These are phyloP conservation scores for Plasmodium adleri DNA, from an alignment of 169 alveolate species.

Conservation along the genomic window DNA sequence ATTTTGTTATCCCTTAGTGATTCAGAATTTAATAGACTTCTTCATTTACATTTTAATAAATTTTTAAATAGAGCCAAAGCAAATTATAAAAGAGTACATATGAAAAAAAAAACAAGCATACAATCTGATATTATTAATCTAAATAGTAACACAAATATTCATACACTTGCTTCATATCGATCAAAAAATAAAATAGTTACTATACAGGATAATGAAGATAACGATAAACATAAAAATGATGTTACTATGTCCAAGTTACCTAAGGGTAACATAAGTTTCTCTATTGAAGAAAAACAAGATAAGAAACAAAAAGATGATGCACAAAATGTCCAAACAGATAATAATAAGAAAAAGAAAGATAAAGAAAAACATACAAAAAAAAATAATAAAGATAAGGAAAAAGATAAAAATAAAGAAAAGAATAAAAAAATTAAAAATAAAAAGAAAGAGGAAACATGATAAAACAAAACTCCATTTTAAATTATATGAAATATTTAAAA, in stretches of 20 bases:
- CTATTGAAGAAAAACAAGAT: neutral
- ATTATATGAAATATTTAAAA: no score
- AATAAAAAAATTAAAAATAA: conserved; percentile 9
- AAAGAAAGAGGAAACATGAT: conserved; percentile 4
- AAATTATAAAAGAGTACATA: conserved; percentile 53
- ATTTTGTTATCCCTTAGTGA: conserved; percentile 32
- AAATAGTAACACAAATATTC: conserved; percentile 14
- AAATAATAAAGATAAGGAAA: neutral
- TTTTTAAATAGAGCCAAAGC: conserved; percentile 75
- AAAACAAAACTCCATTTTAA: conserved; percentile 1
- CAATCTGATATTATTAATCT: neutral
- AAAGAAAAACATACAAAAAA: neutral
- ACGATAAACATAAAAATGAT: neutral
- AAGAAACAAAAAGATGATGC: neutral
- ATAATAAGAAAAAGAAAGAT: neutral
- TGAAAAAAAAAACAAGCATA: neutral
- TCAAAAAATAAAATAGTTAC: conserved; percentile 24
- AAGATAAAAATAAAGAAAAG: conserved; percentile 24
- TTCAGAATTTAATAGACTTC: conserved; percentile 59
- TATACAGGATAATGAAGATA: conserved; percentile 26
- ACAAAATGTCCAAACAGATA: neutral
- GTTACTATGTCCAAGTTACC: neutral
- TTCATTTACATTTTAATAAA: conserved; percentile 49
- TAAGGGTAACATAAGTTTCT: conserved; percentile 9
- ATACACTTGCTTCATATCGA: neutral